Conservation (phyloP, 176 grass and related monocot species). For the Elymus sibiricus region DNA sequence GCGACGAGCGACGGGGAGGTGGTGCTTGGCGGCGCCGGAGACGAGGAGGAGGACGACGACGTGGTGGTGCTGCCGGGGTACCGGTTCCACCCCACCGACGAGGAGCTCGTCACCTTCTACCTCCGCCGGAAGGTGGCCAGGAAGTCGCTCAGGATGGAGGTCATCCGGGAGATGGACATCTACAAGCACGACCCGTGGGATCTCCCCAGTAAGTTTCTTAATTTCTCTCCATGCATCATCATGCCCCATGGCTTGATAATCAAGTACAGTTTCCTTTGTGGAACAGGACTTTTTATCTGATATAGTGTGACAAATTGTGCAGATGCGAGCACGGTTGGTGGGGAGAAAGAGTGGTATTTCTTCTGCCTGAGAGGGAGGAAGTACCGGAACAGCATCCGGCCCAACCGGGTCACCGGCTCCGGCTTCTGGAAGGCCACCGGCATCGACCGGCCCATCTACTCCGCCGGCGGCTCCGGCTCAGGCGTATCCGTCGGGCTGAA, state of each 20-base stretch:
- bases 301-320: neutral
- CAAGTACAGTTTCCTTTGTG: neutral
- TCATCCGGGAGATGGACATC: constrained; percentile 87
- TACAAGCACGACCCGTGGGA: constrained; percentile 95
- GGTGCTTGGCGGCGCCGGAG: neutral
- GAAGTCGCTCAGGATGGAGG: constrained; percentile 68
- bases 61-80: constrained; percentile 72
- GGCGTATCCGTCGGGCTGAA: constrained; percentile 72
- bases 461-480: constrained; percentile 3
- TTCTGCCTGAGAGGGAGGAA: constrained; percentile 97
- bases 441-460: constrained; percentile 85
- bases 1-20: constrained; percentile 7
- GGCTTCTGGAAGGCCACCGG: constrained; percentile 98
- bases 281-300: neutral
- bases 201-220: constrained; percentile 64
- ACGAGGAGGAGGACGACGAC: constrained; percentile 31
- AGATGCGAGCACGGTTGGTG: constrained; percentile 58
- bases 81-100: constrained; percentile 92
- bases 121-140: constrained; percentile 68
- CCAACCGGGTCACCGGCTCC: constrained; percentile 82
- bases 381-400: constrained; percentile 97
- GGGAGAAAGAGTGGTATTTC: constrained; percentile 96
- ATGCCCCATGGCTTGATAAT: neutral
- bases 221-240: neutral
- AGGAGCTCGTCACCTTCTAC: constrained; percentile 90